phyloP scores from a whole-genome alignment of 1,284 basidiomycete genomes.

The Boletellus sp. region DNA sequence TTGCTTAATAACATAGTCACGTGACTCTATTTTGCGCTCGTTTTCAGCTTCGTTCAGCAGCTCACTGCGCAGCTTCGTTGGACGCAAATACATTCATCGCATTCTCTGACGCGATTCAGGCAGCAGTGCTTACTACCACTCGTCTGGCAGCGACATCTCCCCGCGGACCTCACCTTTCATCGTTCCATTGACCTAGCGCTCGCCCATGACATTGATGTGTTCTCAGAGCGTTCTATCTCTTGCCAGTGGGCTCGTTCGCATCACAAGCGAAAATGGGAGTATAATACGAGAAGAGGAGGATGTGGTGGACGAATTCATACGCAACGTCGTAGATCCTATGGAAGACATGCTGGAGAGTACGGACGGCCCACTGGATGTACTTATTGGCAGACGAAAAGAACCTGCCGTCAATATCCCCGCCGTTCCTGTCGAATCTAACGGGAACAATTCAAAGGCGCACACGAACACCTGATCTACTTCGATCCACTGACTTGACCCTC shows the following conservation, averaged over 20 bases:
- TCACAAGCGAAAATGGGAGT: slow-evolving; percentile 41
- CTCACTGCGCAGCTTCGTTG: slow-evolving; percentile 2
- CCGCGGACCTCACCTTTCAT: slow-evolving; percentile 77
- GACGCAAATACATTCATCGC: slow-evolving; percentile 33
- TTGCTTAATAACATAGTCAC: slow-evolving; percentile 10
- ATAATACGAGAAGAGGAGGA: slow-evolving; percentile 73
- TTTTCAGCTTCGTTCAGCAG: not conserved
- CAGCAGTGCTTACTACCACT: slow-evolving; percentile 56
- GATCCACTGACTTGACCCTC: slow-evolving; percentile 13
- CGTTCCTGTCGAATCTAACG: slow-evolving; percentile 9
- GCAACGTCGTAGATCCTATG: slow-evolving; percentile 76
- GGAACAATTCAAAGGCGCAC: slow-evolving; percentile 22
- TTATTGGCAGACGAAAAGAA: slow-evolving; percentile 67
- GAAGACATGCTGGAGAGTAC: slow-evolving; percentile 85
- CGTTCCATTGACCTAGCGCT: slow-evolving; percentile 76
- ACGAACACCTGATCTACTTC: not conserved
- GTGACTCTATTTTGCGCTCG: slow-evolving; percentile 9
- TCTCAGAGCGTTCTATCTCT: slow-evolving; percentile 61
- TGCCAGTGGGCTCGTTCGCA: slow-evolving; percentile 58
- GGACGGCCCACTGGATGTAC: slow-evolving; percentile 80
- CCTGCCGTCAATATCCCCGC: slow-evolving; percentile 58
- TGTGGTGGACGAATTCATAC: slow-evolving; percentile 76
- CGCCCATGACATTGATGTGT: slow-evolving; percentile 60
- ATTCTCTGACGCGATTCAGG: slow-evolving; percentile 53
- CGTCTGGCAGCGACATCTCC: slow-evolving; percentile 54